Percentiles rank a stretch among this genome's conserved stretches.
phyloP scores from a whole-genome alignment of 2,329 filamentous ascomycete genomes.

The Cadophora gregata region DNA sequence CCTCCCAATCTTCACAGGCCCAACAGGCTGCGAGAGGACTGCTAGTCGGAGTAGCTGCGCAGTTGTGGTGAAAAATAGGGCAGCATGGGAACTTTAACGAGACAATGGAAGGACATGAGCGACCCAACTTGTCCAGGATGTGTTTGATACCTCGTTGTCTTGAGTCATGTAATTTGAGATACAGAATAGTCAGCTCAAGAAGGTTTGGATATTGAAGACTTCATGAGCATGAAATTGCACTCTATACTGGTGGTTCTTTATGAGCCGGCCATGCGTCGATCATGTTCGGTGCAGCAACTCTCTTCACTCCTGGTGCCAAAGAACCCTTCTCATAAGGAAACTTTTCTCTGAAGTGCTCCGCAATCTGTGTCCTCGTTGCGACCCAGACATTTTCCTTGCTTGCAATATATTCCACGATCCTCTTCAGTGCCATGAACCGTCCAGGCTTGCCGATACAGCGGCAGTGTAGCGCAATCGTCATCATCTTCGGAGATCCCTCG shows the following conservation, averaged over 20 bases:
- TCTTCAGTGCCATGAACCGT: slow-evolving; percentile 55
- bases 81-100: slow-evolving; percentile 22
- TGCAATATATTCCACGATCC: slow-evolving; percentile 59
- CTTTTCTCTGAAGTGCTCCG: slow-evolving; percentile 51
- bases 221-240: not conserved
- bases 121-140: not conserved
- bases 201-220: not conserved
- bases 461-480: slow-evolving; percentile 61
- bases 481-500: slow-evolving; percentile 57
- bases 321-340: slow-evolving; percentile 36
- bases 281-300: slow-evolving; percentile 32
- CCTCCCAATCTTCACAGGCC: slow-evolving; percentile 3
- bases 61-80: not conserved
- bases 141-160: too few species aligned
- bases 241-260: slow-evolving; percentile 32
- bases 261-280: slow-evolving; percentile 37
- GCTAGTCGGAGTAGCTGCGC: slow-evolving; percentile 24
- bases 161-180: too few species aligned
- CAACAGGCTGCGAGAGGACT: slow-evolving; percentile 33
- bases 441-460: slow-evolving; percentile 59
- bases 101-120: not conserved
- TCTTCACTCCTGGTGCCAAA: slow-evolving; percentile 37
- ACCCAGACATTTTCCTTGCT: slow-evolving; percentile 60
- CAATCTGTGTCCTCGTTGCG: slow-evolving; percentile 58
- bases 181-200: too few species aligned